phyloP scores from a whole-genome alignment of 202 grass and related monocot species.

The Eragrostis tef region DNA sequence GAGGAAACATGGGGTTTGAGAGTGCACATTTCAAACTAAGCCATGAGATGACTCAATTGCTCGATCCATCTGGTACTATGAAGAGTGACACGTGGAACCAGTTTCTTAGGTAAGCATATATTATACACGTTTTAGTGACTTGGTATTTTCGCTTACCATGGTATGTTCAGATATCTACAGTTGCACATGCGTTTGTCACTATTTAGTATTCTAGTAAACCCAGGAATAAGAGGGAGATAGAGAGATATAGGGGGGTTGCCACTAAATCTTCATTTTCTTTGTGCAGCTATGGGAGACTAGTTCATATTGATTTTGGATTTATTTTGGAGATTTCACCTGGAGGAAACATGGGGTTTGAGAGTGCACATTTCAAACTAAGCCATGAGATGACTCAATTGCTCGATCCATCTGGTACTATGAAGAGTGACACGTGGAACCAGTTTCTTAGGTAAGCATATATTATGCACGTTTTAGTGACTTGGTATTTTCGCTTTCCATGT shows the following conservation, averaged over 20 bases:
- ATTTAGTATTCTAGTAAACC: constrained; percentile 14
- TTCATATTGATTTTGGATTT: constrained; percentile 99
- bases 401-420: constrained; percentile 98
- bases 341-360: constrained; percentile 97
- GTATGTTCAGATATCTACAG: not conserved
- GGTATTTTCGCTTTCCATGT: not conserved
- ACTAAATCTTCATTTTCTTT: constrained; percentile 44
- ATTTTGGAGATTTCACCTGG: constrained; percentile 99
- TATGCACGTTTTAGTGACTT: constrained; percentile 17
- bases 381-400: constrained; percentile 99
- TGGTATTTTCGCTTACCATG: constrained; percentile 10
- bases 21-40: constrained; percentile 99
- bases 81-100: constrained; percentile 99
- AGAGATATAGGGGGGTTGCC: too few relatives aligned
- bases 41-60: constrained; percentile 99
- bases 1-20: constrained; percentile 97
- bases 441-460: constrained; percentile 81
- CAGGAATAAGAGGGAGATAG: not conserved
- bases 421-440: constrained; percentile 96
- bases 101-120: constrained; percentile 80
- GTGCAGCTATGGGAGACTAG: constrained; percentile 91
- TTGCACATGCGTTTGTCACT: constrained; percentile 14
- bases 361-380: constrained; percentile 99
- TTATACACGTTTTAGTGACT: constrained; percentile 19
- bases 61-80: constrained; percentile 98